Evolutionary conservation across 1,139 yeast genomes (phyloP).

Genomic region (Pichia sp.): DNA sequence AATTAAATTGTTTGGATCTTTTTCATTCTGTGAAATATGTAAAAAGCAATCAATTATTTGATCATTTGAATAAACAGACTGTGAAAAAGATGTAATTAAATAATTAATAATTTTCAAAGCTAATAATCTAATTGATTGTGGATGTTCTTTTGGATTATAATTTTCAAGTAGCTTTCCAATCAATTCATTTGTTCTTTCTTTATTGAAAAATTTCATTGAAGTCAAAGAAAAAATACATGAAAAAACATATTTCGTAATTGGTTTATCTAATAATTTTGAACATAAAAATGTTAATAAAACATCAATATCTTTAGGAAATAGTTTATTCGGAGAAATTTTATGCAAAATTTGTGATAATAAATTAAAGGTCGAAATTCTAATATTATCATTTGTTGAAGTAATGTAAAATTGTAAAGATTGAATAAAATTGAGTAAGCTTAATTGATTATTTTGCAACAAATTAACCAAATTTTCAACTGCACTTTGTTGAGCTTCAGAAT

Average conservation of each 20-base stretch:
- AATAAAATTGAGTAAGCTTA: slow-evolving; percentile 12
- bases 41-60: slow-evolving; percentile 50
- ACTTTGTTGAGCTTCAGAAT: slow-evolving; percentile 3
- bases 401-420: slow-evolving; percentile 33
- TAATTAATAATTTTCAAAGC: slow-evolving; percentile 46
- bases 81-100: slow-evolving; percentile 1
- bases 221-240: slow-evolving; percentile 50
- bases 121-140: slow-evolving; percentile 60
- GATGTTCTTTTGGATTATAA: slow-evolving; percentile 54
- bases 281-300: slow-evolving; percentile 63
- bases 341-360: slow-evolving; percentile 53
- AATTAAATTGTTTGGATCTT: slow-evolving; percentile 85
- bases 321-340: slow-evolving; percentile 32
- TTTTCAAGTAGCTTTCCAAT: slow-evolving; percentile 37
- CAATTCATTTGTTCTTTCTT: slow-evolving; percentile 32
- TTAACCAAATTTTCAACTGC: slow-evolving; percentile 4
- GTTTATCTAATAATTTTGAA: slow-evolving; percentile 62
- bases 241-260: slow-evolving; percentile 47
- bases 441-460: slow-evolving; percentile 8
- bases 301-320: slow-evolving; percentile 56
- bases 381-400: slow-evolving; percentile 58
- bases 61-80: slow-evolving; percentile 3
- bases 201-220: slow-evolving; percentile 40
- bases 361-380: slow-evolving; percentile 48
- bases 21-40: slow-evolving; percentile 76